Evolutionary conservation across 2,329 filamentous ascomycete species (phyloP).

Genomic region (Aureobasidium uvarum): DNA sequence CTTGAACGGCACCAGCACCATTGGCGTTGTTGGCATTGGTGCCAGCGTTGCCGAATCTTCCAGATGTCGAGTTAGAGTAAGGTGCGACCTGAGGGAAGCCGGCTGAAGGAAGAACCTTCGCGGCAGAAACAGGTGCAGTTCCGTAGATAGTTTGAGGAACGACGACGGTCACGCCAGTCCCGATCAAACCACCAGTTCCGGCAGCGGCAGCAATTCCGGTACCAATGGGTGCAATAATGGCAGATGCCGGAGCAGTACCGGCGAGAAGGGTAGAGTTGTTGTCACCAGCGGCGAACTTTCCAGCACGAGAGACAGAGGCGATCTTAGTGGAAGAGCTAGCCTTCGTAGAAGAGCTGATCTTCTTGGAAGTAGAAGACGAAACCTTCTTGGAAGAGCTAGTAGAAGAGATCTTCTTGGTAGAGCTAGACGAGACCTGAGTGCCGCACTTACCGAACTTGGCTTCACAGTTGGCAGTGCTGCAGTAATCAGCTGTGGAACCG

Average conservation of each 20-base stretch:
- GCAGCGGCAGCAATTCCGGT: conserved; percentile 6
- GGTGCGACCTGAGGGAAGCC: conserved; percentile 17
- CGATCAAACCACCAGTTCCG: background rate
- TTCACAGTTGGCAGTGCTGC: conserved; percentile 22
- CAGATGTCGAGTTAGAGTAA: conserved; percentile 14
- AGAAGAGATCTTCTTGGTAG: conserved; percentile 9
- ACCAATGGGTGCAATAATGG: background rate
- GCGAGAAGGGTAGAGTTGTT: conserved; percentile 16
- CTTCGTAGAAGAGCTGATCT: background rate
- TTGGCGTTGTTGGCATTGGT: background rate
- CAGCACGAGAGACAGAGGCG: background rate
- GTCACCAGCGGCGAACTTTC: background rate
- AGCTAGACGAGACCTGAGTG: conserved; percentile 4
- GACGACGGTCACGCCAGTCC: conserved; percentile 3
- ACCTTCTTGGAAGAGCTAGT: background rate
- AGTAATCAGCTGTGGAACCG: conserved; percentile 16
- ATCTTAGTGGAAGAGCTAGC: background rate
- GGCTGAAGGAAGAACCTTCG: conserved; percentile 8
- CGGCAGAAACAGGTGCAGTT: conserved; percentile 9
- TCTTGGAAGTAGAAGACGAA: conserved; percentile 6
- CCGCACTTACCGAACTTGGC: conserved; percentile 17
- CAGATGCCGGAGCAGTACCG: conserved; percentile 7
- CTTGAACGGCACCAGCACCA: background rate
- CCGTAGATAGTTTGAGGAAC: background rate
- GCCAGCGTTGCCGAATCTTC: background rate